Conservation (phyloP, 352 stramenopile genomes). For the Phytopythium montanum region DNA sequence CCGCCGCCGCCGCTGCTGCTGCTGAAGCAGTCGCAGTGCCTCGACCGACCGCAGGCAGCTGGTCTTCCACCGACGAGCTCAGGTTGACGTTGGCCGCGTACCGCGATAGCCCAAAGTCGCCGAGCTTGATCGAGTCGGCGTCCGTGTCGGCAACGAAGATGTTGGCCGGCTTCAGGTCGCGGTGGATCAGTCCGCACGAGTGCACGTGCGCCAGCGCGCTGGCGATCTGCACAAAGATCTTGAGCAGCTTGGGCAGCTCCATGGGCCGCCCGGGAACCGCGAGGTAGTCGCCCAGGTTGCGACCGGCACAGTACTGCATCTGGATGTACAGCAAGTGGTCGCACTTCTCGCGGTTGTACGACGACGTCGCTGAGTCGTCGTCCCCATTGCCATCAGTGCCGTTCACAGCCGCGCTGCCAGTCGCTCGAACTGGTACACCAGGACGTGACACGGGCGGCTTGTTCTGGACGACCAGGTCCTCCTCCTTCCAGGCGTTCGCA, state of each 20-base stretch:
- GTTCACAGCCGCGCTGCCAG: neutral
- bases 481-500: conserved; percentile 52
- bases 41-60: conserved; percentile 8
- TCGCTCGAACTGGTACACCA: neutral
- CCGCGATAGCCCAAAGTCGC: conserved; percentile 87
- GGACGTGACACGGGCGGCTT: conserved; percentile 9
- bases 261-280: conserved; percentile 62
- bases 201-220: conserved; percentile 90
- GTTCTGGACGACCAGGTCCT: conserved; percentile 51
- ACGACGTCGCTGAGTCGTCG: conserved; percentile 25
- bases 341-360: conserved; percentile 48
- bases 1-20: no score
- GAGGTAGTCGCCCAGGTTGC: conserved; percentile 86
- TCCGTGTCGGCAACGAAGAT: conserved; percentile 89
- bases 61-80: conserved; percentile 36
- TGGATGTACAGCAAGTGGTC: conserved; percentile 92
- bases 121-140: conserved; percentile 85
- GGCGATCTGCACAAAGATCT: conserved; percentile 88
- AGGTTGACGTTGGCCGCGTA: conserved; percentile 82
- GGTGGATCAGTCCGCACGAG: conserved; percentile 88
- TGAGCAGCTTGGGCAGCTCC: conserved; percentile 73
- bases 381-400: conserved; percentile 31
- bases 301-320: conserved; percentile 89
- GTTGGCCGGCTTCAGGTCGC: conserved; percentile 91
- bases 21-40: conserved; percentile 11